Evolutionary conservation across 495 filamentous ascomycete genomes (phyloP).

Genomic region (Wilcoxina mikolae): DNA sequence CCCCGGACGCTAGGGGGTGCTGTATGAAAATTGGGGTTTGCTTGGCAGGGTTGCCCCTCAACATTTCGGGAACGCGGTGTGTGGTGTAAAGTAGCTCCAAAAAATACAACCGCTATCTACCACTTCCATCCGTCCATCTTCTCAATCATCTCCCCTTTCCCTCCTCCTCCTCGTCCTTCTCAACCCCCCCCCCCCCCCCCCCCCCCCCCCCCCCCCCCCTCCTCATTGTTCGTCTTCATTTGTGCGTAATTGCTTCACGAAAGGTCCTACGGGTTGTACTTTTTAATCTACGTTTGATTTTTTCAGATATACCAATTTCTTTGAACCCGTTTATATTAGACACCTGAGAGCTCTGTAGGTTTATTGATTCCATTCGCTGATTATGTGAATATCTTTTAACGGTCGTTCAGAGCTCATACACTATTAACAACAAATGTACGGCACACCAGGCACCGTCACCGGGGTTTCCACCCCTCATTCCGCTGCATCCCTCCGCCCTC

Average conservation of each 20-base stretch:
- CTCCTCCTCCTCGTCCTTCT: background rate
- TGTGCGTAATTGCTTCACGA: constrained; percentile 1
- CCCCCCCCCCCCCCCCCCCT: background rate
- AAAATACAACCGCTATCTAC: background rate
- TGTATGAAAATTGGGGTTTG: constrained; percentile 1
- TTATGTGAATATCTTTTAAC: background rate
- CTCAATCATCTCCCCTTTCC: background rate
- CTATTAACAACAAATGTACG: constrained; percentile 51
- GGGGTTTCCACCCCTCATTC: constrained; percentile 90
- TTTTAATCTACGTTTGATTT: background rate
- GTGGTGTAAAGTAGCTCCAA: background rate
- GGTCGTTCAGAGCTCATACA: constrained; percentile 1
- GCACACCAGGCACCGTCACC: constrained; percentile 61
- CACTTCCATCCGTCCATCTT: background rate
- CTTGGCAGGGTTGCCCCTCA: constrained; percentile 8
- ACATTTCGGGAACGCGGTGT: constrained; percentile 5
- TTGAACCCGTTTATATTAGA: constrained; percentile 1
- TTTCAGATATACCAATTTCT: constrained; percentile 1
- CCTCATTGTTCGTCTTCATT: background rate
- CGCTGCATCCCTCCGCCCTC: constrained; percentile 69
- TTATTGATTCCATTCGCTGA: background rate
- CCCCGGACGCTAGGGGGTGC: background rate
- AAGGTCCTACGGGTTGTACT: background rate
- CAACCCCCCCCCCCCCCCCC: background rate
- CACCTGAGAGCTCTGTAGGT: constrained; percentile 3